Evolutionary conservation across 2,329 filamentous ascomycete species (phyloP), one percentile per base, ranked within the genome.

Genomic region (Aspergillus floridensis): DNA sequence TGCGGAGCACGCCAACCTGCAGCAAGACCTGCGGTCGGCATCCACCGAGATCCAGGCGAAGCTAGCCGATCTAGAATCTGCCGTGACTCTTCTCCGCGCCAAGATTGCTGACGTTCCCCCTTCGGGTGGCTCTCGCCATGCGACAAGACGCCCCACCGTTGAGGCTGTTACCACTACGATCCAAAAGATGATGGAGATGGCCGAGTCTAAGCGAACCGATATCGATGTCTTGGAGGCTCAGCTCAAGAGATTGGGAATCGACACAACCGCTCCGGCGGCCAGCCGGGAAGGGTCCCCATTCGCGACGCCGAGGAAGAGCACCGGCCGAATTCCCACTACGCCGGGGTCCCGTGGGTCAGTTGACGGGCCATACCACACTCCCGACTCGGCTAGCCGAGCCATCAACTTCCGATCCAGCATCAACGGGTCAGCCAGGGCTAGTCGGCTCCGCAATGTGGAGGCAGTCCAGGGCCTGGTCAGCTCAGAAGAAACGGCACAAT

Each of bases 151-250:
- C 4, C 95, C 95, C 0, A 97, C 93, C 0, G 91, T 97, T 10
- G 95, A 97, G 68, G 91, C 92, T 0, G 91, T 99, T 21, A 88
- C 93, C 66, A 91, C 90, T 60, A 99, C 95, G 1, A 96, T 99
- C 65, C 82, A 82, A 59, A 96, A 95, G 71, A 93, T 99, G 89
- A 97, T 93, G 35, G 85, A 82, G 60, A 93, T 97, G 88, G 90
- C 90, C 0, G 91, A 98, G 80, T 91, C 92, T 77, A 90, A 91
- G 72, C 95, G 90, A 71, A 91, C 89, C 59, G 93, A 98, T 68
- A 87, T 99, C 55, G 92, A 96, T 72, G 86, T 96, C 6, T 82
- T 98, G 32, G 95, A 98, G 77, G 86, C 88, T 51, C 91, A 96
- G 72, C 86, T 99, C 78, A 87, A 89, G 60, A 91, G 87, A 72